Conservation (phyloP, 225 moss, liverwort and hornwort species). For the Climacium dendroides region DNA sequence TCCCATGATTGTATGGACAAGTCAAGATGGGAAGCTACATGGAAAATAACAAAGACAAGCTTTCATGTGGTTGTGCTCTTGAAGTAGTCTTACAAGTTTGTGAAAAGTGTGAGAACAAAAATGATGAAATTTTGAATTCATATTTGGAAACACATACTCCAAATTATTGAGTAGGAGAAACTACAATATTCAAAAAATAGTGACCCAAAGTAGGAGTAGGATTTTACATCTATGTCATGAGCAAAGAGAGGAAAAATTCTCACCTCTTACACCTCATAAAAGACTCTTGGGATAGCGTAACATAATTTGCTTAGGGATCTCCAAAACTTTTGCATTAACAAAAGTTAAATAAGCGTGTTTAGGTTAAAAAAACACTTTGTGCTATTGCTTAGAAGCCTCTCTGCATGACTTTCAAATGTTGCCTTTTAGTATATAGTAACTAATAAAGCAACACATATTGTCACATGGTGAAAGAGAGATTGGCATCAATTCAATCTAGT, state of each 20-base stretch:
- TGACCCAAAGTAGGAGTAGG: fast-evolving
- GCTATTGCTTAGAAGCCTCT: background rate
- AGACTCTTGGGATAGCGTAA: background rate
- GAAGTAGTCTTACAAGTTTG: background rate
- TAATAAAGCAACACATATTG: background rate
- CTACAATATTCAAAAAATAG: background rate
- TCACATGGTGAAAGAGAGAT: background rate
- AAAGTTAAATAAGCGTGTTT: background rate
- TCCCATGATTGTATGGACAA: fast-evolving
- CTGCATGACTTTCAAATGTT: background rate
- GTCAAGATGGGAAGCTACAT: background rate
- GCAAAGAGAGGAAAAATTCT: fast-evolving
- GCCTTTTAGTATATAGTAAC: background rate
- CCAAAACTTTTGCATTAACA: background rate
- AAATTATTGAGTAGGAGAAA: fast-evolving
- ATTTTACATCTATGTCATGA: background rate
- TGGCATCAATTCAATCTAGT: background rate
- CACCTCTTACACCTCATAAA: fast-evolving
- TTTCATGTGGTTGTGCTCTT: background rate
- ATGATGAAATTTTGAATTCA: background rate
- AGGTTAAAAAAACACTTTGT: background rate
- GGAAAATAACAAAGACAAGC: background rate
- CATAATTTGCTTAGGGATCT: fast-evolving
- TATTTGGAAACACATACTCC: fast-evolving
- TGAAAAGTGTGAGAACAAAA: background rate